Base-by-base conservation (phyloP, 345 rosid species). In the Kandelia obovata region DNA sequence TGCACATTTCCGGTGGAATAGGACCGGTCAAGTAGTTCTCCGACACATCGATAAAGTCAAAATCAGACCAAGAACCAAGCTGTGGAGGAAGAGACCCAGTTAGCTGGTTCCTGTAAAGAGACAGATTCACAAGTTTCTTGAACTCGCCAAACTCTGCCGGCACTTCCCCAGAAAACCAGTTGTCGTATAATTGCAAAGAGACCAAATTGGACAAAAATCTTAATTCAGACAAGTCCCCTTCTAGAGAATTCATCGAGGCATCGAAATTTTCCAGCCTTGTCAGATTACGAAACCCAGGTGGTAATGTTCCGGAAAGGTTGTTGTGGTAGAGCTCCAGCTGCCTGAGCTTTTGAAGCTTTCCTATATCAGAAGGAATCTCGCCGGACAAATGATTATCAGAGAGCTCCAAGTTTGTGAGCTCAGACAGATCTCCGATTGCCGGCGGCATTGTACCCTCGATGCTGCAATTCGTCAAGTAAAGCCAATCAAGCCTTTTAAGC, bases 1-100 rank as follows among this genome's bases (percentile, higher is more conserved):
- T 88, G 80, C 98, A 94, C 97, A 94, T 91, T 47, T 89, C 77
- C 0, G 97, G 90, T 0, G 98, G 98, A 71, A 94, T 86, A 4
- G 86, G 68, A 43, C 98, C 98, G 0, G 86, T 81, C 73, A 94
- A 31, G 6, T 61, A 49, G 78, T 94, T 94, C 79, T 88, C 97
- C 0, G 98, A 89, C 1, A 88, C 95, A 52, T 94, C 98, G 67
- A 94, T 83, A 86, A 64, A 87, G 77, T 77, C 77, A 16, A 94
- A 91, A 31, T 88, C 26, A 7, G 98, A 74, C 79, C 88, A 82
- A 0, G 93, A 88, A 61, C 98, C 97, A 0, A 94, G 83, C 68
- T 81, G 76, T 32, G 59, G 80, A 65, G 98, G 96, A 28, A 94
- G 78, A 51, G 92, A 57, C 62, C 98, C 98, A n/a, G 85, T 86